Evolutionary conservation across 495 filamentous ascomycete species (phyloP).

Genomic region (Gamarada debralockiae): DNA sequence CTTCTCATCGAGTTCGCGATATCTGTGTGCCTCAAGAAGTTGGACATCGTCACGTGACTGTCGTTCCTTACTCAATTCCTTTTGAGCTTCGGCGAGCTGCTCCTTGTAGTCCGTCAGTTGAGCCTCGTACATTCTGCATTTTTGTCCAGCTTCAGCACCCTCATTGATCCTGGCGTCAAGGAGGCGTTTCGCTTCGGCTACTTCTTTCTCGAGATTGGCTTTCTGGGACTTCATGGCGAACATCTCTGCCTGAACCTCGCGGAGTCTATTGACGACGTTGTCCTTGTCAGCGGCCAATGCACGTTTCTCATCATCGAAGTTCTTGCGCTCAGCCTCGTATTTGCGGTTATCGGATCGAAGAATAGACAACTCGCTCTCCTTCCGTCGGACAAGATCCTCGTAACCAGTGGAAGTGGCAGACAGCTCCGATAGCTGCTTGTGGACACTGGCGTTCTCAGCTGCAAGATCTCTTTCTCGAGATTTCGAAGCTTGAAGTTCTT

Average conservation of each 20-base stretch:
- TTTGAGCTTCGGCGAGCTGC: slow-evolving; percentile 79
- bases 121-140: slow-evolving; percentile 78
- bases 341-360: slow-evolving; percentile 79
- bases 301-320: slow-evolving; percentile 70
- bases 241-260: slow-evolving; percentile 81
- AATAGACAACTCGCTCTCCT: slow-evolving; percentile 88
- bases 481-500: slow-evolving; percentile 70
- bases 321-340: slow-evolving; percentile 69
- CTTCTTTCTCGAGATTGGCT: slow-evolving; percentile 78
- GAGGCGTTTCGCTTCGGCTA: slow-evolving; percentile 78
- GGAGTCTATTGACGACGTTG: slow-evolving; percentile 69
- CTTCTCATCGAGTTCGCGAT: slow-evolving; percentile 73
- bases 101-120: slow-evolving; percentile 85
- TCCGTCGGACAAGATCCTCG: slow-evolving; percentile 85
- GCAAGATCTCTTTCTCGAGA: slow-evolving; percentile 69
- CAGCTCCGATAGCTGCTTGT: slow-evolving; percentile 81
- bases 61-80: slow-evolving; percentile 84
- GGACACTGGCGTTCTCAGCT: slow-evolving; percentile 78
- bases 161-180: slow-evolving; percentile 87
- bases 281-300: slow-evolving; percentile 71
- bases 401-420: slow-evolving; percentile 91
- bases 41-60: slow-evolving; percentile 97
- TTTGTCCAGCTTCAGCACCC: slow-evolving; percentile 80
- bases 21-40: slow-evolving; percentile 87
- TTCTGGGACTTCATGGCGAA: slow-evolving; percentile 84